Evolutionary conservation across 1,284 basidiomycete species (phyloP).

Genomic region (Ceraceosorus guamensis): DNA sequence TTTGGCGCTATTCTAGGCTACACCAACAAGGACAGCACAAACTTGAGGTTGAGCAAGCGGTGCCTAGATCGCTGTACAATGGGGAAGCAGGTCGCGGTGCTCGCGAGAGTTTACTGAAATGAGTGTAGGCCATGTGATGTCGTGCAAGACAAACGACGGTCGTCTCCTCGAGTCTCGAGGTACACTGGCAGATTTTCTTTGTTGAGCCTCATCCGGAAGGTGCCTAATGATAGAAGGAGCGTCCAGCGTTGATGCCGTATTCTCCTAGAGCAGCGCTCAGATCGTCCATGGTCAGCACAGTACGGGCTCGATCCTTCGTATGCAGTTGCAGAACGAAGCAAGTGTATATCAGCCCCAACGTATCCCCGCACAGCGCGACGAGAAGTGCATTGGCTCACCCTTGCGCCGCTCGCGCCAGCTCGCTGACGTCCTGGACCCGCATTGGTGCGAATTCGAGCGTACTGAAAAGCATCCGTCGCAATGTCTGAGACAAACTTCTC

Average conservation of each 20-base stretch:
- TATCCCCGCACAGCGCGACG: not conserved
- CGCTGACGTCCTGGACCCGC: slow-evolving; percentile 50
- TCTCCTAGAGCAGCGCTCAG: slow-evolving; percentile 82
- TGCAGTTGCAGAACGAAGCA: not conserved
- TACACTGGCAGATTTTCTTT: not conserved
- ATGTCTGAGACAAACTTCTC: slow-evolving; percentile 99
- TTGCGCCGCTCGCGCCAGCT: slow-evolving; percentile 14
- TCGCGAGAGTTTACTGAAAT: too few relatives aligned
- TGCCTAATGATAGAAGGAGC: slow-evolving; percentile 41
- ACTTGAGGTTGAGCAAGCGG: too few relatives aligned
- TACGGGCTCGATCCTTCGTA: slow-evolving; percentile 69
- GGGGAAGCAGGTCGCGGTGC: too few relatives aligned
- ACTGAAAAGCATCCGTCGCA: slow-evolving; percentile 92
- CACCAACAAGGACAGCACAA: too few relatives aligned
- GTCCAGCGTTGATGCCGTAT: slow-evolving; percentile 60
- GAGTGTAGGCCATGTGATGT: too few relatives aligned
- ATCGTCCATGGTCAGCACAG: slow-evolving; percentile 98
- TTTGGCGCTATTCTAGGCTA: too few relatives aligned
- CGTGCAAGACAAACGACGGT: too few relatives aligned
- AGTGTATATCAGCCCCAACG: not conserved
- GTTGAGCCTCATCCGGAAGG: not conserved
- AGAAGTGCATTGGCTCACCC: not conserved
- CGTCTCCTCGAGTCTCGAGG: too few relatives aligned
- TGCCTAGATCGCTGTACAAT: too few relatives aligned
- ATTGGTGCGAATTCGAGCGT: slow-evolving; percentile 78